A percentile compares a stretch with the other conserved stretches of the same genome.
phyloP scores from a whole-genome alignment of 2,329 filamentous ascomycete genomes.

The Ceratocystis harringtonii region DNA sequence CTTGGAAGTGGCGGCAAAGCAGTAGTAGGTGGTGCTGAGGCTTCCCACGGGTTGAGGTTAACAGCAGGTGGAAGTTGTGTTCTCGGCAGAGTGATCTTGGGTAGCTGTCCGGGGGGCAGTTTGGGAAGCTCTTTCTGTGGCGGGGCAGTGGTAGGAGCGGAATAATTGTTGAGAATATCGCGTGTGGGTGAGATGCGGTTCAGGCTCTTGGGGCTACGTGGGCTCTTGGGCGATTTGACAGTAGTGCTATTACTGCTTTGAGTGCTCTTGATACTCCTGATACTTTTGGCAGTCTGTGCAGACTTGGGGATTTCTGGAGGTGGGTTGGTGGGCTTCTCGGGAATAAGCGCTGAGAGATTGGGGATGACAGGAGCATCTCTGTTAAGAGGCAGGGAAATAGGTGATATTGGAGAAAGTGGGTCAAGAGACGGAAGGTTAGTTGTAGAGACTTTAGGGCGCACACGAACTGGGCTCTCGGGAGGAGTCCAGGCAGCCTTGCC shows the following conservation, averaged over 20 bases:
- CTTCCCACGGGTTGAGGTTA: background rate
- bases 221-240: background rate
- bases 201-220: background rate
- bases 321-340: background rate
- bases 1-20: conserved; percentile 7
- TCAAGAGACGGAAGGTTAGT: background rate
- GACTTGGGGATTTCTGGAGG: conserved; percentile 3
- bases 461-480: background rate
- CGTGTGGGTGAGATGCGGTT: background rate
- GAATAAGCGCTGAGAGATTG: background rate
- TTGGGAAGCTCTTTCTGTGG: conserved; percentile 3
- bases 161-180: background rate
- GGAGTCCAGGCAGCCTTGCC: background rate
- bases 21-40: conserved; percentile 5
- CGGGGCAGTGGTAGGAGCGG: background rate
- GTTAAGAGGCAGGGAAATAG: background rate
- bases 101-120: background rate
- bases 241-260: background rate
- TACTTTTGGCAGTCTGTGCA: background rate
- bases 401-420: background rate
- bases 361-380: background rate
- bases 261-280: background rate
- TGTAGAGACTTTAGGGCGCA: background rate
- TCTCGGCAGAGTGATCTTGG: background rate
- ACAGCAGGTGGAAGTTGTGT: conserved; percentile 1